These are phyloP conservation scores for Gliomastix tumulicola DNA, from an alignment of 2,329 filamentous ascomycete species.

Conservation along the genomic window DNA sequence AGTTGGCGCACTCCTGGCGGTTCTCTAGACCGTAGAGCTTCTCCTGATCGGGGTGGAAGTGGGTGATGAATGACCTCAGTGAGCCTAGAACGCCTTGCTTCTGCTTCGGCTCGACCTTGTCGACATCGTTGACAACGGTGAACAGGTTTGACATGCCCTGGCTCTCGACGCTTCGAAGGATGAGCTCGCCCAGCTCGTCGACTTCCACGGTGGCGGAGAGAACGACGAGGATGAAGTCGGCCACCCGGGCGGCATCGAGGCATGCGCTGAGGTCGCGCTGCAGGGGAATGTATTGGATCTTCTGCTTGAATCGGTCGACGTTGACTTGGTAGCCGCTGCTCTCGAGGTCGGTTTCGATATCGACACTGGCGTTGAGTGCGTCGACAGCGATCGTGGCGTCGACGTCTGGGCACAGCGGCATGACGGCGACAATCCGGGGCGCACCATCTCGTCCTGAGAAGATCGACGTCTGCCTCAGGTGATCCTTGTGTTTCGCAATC, in stretches of 20 bases:
- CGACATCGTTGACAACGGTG: slow-evolving; percentile 73
- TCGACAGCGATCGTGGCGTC: slow-evolving; percentile 61
- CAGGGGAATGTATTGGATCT: slow-evolving; percentile 74
- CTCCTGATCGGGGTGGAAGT: slow-evolving; percentile 89
- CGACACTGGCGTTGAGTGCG: slow-evolving; percentile 70
- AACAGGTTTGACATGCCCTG: slow-evolving; percentile 94
- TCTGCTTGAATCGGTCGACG: slow-evolving; percentile 92
- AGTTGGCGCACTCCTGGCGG: slow-evolving; percentile 82
- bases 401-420: slow-evolving; percentile 72
- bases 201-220: slow-evolving; percentile 79
- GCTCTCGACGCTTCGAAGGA: slow-evolving; percentile 81
- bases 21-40: slow-evolving; percentile 86
- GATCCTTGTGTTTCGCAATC: slow-evolving; percentile 74
- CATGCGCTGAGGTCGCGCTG: slow-evolving; percentile 68
- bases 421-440: slow-evolving; percentile 78
- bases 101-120: slow-evolving; percentile 75
- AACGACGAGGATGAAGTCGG: slow-evolving; percentile 86
- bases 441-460: slow-evolving; percentile 85
- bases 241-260: slow-evolving; percentile 78
- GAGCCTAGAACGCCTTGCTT: slow-evolving; percentile 70
- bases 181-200: slow-evolving; percentile 75
- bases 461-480: slow-evolving; percentile 69
- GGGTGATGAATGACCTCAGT: slow-evolving; percentile 84
- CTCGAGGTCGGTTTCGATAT: slow-evolving; percentile 61
- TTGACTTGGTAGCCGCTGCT: slow-evolving; percentile 57